Conservation (phyloP, 192 early-diverging fungal genomes). For the Backusella psychrophila region DNA sequence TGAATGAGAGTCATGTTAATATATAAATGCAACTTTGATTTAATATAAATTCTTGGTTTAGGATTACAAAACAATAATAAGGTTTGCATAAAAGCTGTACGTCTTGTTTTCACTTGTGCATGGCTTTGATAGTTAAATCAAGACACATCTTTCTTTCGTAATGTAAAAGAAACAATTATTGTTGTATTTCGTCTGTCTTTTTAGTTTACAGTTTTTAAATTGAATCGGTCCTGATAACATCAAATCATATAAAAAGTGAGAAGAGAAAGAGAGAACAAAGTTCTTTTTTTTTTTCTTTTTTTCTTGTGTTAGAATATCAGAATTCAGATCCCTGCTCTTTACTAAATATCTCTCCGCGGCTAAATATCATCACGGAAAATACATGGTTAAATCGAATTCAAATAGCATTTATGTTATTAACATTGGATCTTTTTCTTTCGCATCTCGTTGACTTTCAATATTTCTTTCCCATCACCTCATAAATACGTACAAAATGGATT, state of each 20-base stretch:
- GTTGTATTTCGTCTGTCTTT: background rate
- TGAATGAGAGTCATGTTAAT: too few relatives aligned
- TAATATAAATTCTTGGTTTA: too few relatives aligned
- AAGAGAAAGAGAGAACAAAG: background rate
- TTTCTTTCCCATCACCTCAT: background rate
- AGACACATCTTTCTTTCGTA: too few relatives aligned
- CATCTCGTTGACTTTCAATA: background rate
- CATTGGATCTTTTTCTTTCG: background rate
- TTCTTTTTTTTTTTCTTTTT: background rate
- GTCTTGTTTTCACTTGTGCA: too few relatives aligned
- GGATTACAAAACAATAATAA: background rate
- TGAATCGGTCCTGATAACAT: background rate
- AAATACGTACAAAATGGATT: background rate
- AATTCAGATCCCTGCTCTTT: background rate
- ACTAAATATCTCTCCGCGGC: background rate
- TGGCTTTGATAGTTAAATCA: too few relatives aligned
- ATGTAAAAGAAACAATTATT: too few relatives aligned
- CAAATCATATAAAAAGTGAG: background rate
- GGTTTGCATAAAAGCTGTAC: background rate
- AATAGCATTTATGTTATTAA: background rate
- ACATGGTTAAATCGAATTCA: background rate
- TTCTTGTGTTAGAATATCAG: background rate
- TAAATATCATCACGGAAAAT: background rate
- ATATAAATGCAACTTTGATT: too few relatives aligned
- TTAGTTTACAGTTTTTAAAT: background rate